These are phyloP conservation scores for Penicillium cinerascens DNA, from an alignment of 495 filamentous ascomycete species.

Conservation along the genomic window DNA sequence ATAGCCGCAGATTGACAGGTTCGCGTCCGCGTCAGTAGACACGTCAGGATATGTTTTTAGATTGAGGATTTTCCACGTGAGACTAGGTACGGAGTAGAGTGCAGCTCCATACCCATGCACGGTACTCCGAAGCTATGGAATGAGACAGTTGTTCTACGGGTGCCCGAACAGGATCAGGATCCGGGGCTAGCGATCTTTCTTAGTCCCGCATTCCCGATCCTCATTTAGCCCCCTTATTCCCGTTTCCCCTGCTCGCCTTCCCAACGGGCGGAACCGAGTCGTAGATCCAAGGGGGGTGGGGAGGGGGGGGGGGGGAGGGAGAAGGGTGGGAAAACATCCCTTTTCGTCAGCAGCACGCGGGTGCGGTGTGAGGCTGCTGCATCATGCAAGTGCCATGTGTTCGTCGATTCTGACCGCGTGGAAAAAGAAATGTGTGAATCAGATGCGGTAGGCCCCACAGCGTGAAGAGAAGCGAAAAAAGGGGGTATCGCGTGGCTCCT, in stretches of 20 bases:
- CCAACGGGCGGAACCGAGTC: background rate
- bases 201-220: background rate
- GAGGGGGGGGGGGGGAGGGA: too few relatives aligned
- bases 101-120: too few relatives aligned
- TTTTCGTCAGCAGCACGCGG: background rate
- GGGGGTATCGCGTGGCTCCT: slow-evolving; percentile 17
- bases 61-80: slow-evolving; percentile 4
- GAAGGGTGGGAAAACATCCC: too few relatives aligned
- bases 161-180: background rate
- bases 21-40: slow-evolving; percentile 1
- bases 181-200: slow-evolving; percentile 1
- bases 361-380: too few relatives aligned
- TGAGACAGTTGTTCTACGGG: background rate
- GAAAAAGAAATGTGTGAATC: background rate
- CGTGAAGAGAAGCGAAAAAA: background rate
- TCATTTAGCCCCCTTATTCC: background rate
- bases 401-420: slow-evolving; percentile 12
- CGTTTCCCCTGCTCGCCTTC: background rate
- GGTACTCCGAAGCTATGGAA: too few relatives aligned
- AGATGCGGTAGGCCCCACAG: background rate
- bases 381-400: slow-evolving; percentile 31
- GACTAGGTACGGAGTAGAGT: background rate
- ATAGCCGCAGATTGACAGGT: slow-evolving; percentile 17
- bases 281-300: slow-evolving; percentile 8
- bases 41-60: background rate